phyloP scores from a whole-genome alignment of 1,284 basidiomycete species.

The Bondarzewia mesenterica region DNA sequence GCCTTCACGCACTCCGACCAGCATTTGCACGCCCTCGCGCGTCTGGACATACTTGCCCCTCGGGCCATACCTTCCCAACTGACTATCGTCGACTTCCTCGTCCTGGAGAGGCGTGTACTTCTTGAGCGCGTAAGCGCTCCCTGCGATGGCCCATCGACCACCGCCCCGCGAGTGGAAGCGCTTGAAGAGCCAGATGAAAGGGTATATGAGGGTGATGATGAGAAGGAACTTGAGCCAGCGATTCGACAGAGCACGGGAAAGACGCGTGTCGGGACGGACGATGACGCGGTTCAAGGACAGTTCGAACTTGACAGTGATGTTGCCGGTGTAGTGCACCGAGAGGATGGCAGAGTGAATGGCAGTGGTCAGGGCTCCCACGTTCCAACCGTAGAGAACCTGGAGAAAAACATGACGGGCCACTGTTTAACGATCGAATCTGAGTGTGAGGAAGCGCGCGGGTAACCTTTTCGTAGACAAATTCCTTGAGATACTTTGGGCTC shows the following conservation, averaged over 20 bases:
- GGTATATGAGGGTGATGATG: slow-evolving; percentile 58
- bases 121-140: slow-evolving; percentile 60
- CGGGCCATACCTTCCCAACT: not conserved
- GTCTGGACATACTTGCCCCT: slow-evolving; percentile 18
- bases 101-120: slow-evolving; percentile 21
- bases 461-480: slow-evolving; percentile 55
- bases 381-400: slow-evolving; percentile 64
- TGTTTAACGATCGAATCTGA: slow-evolving; percentile 1
- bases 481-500: slow-evolving; percentile 52
- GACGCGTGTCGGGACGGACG: slow-evolving; percentile 51
- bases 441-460: not conserved
- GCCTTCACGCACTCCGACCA: slow-evolving; percentile 58
- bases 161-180: slow-evolving; percentile 52
- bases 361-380: slow-evolving; percentile 43
- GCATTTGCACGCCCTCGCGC: slow-evolving; percentile 23
- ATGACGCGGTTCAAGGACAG: slow-evolving; percentile 36
- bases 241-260: slow-evolving; percentile 56
- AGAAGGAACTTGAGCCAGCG: slow-evolving; percentile 58
- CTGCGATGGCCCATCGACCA: slow-evolving; percentile 61
- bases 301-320: slow-evolving; percentile 41
- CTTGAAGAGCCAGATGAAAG: slow-evolving; percentile 68
- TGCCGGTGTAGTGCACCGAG: slow-evolving; percentile 43
- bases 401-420: not conserved
- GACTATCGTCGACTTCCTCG: slow-evolving; percentile 11
- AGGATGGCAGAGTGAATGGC: slow-evolving; percentile 46